phyloP scores from a whole-genome alignment of 2,329 filamentous ascomycete species.

The Curvularia hawaiiensis region DNA sequence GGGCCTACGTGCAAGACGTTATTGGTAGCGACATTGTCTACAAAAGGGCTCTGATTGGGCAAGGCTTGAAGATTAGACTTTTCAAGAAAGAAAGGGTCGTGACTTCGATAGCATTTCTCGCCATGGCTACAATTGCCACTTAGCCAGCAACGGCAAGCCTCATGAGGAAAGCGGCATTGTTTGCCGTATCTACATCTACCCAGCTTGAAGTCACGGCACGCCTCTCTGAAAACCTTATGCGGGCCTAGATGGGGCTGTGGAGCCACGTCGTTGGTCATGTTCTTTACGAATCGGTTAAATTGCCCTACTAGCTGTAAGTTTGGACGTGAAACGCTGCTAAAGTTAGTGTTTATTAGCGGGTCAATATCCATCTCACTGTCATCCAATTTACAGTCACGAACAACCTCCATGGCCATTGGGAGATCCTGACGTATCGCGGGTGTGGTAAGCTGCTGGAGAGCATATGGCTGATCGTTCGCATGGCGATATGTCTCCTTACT shows the following conservation, averaged over 20 bases:
- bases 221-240: not conserved
- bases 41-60: not conserved
- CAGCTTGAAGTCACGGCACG: conserved; percentile 4
- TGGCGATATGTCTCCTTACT: not conserved
- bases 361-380: not conserved
- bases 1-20: not conserved
- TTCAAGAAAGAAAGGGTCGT: conserved; percentile 11
- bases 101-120: conserved; percentile 1
- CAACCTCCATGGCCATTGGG: not conserved
- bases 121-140: not conserved
- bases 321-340: too few relatives aligned
- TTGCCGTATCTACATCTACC: not conserved
- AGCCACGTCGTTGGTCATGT: not conserved
- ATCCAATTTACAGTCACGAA: not conserved
- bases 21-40: not conserved
- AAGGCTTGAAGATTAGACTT: not conserved
- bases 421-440: not conserved
- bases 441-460: not conserved
- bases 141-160: conserved; percentile 3
- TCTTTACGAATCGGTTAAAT: not conserved
- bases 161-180: conserved; percentile 2
- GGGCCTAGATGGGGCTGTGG: not conserved
- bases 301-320: not conserved
- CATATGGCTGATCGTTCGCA: not conserved
- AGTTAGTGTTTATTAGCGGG: not conserved